Percentiles rank a stretch among this genome's conserved stretches.
phyloP scores from a whole-genome alignment of 2,329 filamentous ascomycete species.

The Purpureocillium takamizusanense region DNA sequence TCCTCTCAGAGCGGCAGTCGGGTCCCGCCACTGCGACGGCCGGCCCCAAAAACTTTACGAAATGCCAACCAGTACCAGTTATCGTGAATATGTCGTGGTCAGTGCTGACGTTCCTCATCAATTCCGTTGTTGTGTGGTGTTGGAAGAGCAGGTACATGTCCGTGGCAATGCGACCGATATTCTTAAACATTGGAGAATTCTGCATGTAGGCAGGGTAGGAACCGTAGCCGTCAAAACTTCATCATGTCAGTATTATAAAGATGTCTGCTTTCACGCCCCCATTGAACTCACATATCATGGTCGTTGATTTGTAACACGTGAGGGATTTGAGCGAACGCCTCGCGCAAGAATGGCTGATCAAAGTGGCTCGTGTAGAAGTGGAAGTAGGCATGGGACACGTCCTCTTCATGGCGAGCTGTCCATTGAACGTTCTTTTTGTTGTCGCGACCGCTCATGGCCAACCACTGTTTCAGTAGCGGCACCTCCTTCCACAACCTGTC shows the following conservation, averaged over 20 bases:
- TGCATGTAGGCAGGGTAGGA: conserved; percentile 99
- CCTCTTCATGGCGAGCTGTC: conserved; percentile 92
- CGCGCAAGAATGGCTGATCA: conserved; percentile 87
- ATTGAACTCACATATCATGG: conserved; percentile 79
- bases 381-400: conserved; percentile 93
- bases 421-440: conserved; percentile 83
- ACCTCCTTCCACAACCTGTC: conserved; percentile 96
- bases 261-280: too few relatives aligned
- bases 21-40: conserved; percentile 83
- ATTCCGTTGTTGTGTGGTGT: conserved; percentile 91
- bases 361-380: conserved; percentile 99
- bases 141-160: conserved; percentile 99
- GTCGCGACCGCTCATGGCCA: conserved; percentile 85
- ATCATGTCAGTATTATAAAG: too few relatives aligned
- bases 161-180: conserved; percentile 88
- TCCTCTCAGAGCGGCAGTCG: conserved; percentile 87
- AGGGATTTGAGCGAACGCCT: conserved; percentile 95
- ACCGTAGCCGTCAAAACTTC: conserved; percentile 95
- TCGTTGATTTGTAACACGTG: conserved; percentile 90
- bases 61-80: conserved; percentile 97
- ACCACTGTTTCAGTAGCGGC: conserved; percentile 87
- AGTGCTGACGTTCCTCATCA: conserved; percentile 78
- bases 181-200: conserved; percentile 94
- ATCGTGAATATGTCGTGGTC: conserved; percentile 93
- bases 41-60: conserved; percentile 91